These are phyloP conservation scores for Paramecium tetraurelia DNA, from an alignment of 73 alveolate species.

Conservation along the genomic window DNA sequence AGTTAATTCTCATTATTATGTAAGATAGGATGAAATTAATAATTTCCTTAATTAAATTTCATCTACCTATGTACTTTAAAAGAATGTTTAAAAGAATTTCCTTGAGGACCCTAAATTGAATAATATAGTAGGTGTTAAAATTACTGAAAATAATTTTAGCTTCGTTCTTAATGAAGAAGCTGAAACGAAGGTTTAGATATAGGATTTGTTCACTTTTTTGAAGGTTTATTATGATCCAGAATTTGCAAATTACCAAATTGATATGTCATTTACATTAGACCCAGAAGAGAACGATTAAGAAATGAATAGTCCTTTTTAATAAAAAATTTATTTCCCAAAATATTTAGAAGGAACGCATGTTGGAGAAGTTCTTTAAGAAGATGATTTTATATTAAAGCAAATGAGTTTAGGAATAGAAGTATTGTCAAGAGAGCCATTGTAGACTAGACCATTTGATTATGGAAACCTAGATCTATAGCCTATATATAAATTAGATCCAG, in stretches of 20 bases:
- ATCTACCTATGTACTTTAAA: background rate
- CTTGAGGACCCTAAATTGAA: background rate
- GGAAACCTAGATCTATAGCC: background rate
- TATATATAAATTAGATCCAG: background rate
- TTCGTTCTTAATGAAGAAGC: background rate
- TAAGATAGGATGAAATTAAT: background rate
- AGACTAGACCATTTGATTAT: background rate
- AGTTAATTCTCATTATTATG: background rate
- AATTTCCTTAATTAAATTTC: background rate
- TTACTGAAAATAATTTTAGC: background rate
- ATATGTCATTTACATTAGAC: background rate
- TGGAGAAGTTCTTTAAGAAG: background rate
- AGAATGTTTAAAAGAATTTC: background rate
- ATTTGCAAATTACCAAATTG: background rate
- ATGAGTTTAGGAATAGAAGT: conserved; percentile 20
- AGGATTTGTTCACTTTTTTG: background rate
- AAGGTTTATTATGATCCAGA: background rate
- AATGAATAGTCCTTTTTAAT: background rate
- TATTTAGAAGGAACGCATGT: background rate
- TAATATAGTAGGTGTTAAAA: background rate
- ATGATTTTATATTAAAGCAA: background rate
- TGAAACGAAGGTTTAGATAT: background rate
- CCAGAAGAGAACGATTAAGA: background rate
- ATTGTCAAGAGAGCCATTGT: background rate
- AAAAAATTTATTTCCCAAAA: background rate